phyloP scores from a whole-genome alignment of 2,329 filamentous ascomycete genomes.

The Colletotrichum noveboracense region DNA sequence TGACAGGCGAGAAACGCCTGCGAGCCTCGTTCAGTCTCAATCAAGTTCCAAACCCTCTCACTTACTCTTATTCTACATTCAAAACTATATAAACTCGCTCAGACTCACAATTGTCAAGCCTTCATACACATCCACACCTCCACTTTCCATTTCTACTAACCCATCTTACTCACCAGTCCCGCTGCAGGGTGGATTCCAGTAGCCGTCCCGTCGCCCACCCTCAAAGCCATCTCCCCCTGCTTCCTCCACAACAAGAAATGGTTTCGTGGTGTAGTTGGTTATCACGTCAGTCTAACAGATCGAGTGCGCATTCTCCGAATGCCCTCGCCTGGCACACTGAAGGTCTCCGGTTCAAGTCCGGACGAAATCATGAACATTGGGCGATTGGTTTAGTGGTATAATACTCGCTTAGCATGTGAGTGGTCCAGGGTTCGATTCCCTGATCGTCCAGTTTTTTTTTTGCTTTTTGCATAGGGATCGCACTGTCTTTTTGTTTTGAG shows the following conservation, averaged over 20 bases:
- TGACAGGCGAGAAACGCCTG: neutral
- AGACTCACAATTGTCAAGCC: rapidly evolving
- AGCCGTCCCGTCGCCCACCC: neutral
- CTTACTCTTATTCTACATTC: neutral
- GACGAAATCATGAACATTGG: neutral
- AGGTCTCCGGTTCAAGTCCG: constrained; percentile 16
- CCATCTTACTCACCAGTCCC: rapidly evolving
- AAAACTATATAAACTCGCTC: neutral
- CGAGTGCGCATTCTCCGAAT: neutral
- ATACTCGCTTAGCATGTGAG: constrained; percentile 15
- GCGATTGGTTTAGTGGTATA: constrained; percentile 22
- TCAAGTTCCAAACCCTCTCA: neutral
- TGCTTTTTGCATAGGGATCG: neutral
- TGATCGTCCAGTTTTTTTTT: constrained; percentile 11
- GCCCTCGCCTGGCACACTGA: neutral
- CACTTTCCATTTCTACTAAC: neutral
- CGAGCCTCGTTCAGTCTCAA: neutral
- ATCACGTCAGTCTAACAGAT: constrained; percentile 54
- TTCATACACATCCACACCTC: neutral
- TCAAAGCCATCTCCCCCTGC: neutral
- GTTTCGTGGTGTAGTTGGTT: constrained; percentile 45
- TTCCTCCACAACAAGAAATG: neutral
- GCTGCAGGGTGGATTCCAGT: neutral
- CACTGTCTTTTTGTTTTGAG: rapidly evolving
- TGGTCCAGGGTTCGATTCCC: constrained; percentile 16